Conservation (phyloP, 768 basidiomycete genomes). For the Sporobolomyces roseus region DNA sequence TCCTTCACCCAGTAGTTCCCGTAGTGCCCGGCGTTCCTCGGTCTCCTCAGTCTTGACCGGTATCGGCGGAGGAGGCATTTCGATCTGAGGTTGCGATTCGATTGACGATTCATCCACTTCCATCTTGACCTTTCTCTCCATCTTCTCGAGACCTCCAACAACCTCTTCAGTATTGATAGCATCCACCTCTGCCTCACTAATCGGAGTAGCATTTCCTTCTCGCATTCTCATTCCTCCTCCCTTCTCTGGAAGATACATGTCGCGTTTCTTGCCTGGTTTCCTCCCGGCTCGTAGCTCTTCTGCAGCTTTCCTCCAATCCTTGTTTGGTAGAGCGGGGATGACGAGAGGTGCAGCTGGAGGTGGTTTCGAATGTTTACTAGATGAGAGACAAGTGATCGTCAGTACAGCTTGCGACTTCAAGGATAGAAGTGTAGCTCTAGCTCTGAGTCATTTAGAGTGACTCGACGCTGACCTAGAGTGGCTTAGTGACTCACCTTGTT, state of each 20-base stretch:
- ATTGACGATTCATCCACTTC: slow-evolving; percentile 44
- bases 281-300: slow-evolving; percentile 59
- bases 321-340: slow-evolving; percentile 79
- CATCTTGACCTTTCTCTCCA: slow-evolving; percentile 49
- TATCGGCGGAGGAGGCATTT: slow-evolving; percentile 36
- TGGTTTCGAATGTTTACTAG: slow-evolving; percentile 28
- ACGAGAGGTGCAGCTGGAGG: slow-evolving; percentile 59
- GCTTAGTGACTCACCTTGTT: slow-evolving; percentile 25
- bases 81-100: slow-evolving; percentile 44
- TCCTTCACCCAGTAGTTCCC: slow-evolving; percentile 64
- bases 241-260: slow-evolving; percentile 65
- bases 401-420: no score
- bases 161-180: slow-evolving; percentile 70
- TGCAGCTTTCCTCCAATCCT: slow-evolving; percentile 82
- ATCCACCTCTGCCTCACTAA: slow-evolving; percentile 66
- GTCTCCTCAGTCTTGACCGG: slow-evolving; percentile 50
- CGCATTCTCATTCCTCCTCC: slow-evolving; percentile 41
- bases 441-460: no score
- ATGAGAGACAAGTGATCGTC: neutral
- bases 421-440: no score
- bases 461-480: no score
- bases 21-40: slow-evolving; percentile 69
- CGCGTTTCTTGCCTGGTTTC: slow-evolving; percentile 26
- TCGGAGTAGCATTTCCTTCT: slow-evolving; percentile 49
- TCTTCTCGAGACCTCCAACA: slow-evolving; percentile 63